phyloP scores from a whole-genome alignment of 176 grass and related monocot genomes.

The Oryza rufipogon region DNA sequence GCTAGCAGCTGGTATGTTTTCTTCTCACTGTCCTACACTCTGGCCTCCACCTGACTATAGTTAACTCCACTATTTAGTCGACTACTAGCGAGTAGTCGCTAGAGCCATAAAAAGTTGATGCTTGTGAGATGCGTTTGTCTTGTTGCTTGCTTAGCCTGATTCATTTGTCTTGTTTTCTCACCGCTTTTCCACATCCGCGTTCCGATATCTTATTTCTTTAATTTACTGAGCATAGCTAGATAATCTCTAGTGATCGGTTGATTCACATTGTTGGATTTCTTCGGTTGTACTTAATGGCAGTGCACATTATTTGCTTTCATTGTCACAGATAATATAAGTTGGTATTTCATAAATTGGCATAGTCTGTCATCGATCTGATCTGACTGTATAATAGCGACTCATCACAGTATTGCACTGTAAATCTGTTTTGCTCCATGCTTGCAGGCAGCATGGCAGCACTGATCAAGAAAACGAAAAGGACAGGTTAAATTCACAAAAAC shows the following conservation, averaged over 20 bases:
- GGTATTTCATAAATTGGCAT: background rate
- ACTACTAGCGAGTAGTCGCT: background rate
- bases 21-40: background rate
- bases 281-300: background rate
- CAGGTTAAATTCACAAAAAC: background rate
- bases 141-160: background rate
- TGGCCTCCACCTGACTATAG: background rate
- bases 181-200: background rate
- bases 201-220: background rate
- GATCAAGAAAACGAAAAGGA: background rate
- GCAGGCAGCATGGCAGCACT: background rate
- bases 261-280: background rate
- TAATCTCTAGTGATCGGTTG: background rate
- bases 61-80: background rate
- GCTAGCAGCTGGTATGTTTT: background rate
- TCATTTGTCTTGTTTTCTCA: constrained; percentile 17
- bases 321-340: background rate
- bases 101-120: constrained; percentile 42
- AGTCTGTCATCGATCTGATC: background rate
- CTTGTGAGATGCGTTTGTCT: constrained; percentile 35
- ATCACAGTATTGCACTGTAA: constrained; percentile 3
- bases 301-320: background rate
- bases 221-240: background rate
- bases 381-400: background rate
- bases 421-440: constrained; percentile 19